These are phyloP conservation scores for Umbelopsis sp. DNA, from an alignment of 192 early-diverging fungal species.

Conservation along the genomic window DNA sequence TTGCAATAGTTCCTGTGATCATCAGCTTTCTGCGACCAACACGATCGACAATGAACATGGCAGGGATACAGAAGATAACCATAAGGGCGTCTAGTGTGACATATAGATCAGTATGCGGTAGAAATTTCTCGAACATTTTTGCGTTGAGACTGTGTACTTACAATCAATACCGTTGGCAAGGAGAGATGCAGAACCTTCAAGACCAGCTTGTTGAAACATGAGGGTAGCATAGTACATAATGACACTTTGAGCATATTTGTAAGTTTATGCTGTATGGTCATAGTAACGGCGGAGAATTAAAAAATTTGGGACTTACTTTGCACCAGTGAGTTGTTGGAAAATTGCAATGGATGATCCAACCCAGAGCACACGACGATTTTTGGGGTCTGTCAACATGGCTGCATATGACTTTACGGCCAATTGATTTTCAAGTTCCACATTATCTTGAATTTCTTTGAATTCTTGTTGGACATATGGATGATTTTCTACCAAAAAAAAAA, in stretches of 20 bases:
- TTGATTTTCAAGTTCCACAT: slow-evolving; percentile 60
- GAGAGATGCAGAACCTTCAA: slow-evolving; percentile 23
- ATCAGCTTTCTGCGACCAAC: slow-evolving; percentile 28
- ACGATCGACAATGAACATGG: slow-evolving; percentile 57
- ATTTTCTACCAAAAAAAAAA: not conserved
- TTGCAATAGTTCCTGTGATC: slow-evolving; percentile 23
- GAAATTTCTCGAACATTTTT: not conserved
- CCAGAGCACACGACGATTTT: slow-evolving; percentile 58
- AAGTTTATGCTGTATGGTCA: not conserved
- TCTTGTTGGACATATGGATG: slow-evolving; percentile 55
- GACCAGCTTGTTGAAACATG: slow-evolving; percentile 51
- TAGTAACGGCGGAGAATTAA: not conserved
- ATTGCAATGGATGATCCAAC: slow-evolving; percentile 57
- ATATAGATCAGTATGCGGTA: not conserved
- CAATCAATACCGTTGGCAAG: slow-evolving; percentile 57
- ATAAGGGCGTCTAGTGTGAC: slow-evolving; percentile 59
- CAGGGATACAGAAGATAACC: slow-evolving; percentile 78
- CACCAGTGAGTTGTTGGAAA: slow-evolving; percentile 82
- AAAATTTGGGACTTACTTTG: slow-evolving; percentile 48
- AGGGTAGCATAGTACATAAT: slow-evolving; percentile 73
- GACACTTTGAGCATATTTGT: slow-evolving; percentile 25
- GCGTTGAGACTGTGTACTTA: slow-evolving; percentile 51
- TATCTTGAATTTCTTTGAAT: slow-evolving; percentile 68
- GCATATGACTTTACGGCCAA: slow-evolving; percentile 58
- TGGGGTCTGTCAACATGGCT: slow-evolving; percentile 46